Evolutionary conservation across 2,329 filamentous ascomycete genomes (phyloP), one percentile per base, ranked within the genome.

Genomic region (Polychaeton citri): DNA sequence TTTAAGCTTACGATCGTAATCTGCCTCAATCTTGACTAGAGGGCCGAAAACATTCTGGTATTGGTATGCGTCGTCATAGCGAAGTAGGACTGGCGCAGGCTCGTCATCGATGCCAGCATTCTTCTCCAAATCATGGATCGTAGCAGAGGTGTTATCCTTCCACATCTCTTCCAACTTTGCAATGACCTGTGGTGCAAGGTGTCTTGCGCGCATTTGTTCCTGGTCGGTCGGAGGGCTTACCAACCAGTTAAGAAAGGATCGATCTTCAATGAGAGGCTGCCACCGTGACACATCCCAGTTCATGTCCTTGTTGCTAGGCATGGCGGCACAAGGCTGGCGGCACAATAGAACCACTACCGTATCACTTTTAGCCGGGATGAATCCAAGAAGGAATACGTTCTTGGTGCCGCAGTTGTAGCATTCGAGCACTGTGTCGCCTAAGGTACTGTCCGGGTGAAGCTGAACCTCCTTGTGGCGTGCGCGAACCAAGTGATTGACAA

Each of bases 321-420:
- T 88, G 19, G 90, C 81, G 21, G 88, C 90, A 60, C 90, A 98
- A 32, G 90, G 90, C 61, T 96, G 90, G 42, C 90, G 86, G 59
- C 90, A 98, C 24, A 98, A 73, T 31, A 98, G 75, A 17, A 98
- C 90, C 6, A 98, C 92, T 19, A 98, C 90, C 0, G 90, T 95
- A 54, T 98, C 92, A 8, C 90, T 96, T 58, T 98, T 98, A 38
- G 90, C 90, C 7, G 90, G 92, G 49, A 98, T 98, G 58, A 98
- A 98, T 5, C 90, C 90, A 19, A 98, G 78, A 21, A 96, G 70
- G 50, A 98, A 98, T 33, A 95, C 88, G 58, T 98, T 98, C 65
- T 95, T 96, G n/a, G 85, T 95, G 32, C 88, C 90, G 60, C 90
- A 98, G 63, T 95, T 96, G 67, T 98, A 98, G 65, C 90, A 98